phyloP scores from a whole-genome alignment of 2,329 filamentous ascomycete species.

The Venturia nashicola region DNA sequence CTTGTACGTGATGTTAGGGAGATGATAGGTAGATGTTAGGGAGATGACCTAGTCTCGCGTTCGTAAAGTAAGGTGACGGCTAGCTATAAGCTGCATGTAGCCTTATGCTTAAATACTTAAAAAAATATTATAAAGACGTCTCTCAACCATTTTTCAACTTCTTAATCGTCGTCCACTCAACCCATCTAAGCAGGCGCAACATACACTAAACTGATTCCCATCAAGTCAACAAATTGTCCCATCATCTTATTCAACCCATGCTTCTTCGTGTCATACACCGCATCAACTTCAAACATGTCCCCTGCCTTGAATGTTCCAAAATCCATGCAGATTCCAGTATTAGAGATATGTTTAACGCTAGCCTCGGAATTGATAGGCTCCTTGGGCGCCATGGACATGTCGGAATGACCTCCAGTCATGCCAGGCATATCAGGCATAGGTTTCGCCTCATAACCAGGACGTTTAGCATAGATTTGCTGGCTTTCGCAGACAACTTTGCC shows the following conservation, averaged over 20 bases:
- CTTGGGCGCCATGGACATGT: not conserved
- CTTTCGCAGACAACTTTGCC: not conserved
- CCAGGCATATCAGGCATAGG: not conserved
- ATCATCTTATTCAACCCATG: slow-evolving; percentile 1
- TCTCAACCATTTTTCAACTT: too few relatives aligned
- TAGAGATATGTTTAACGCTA: slow-evolving; percentile 4
- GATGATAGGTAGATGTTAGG: too few relatives aligned
- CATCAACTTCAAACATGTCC: not conserved
- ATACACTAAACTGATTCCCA: slow-evolving; percentile 4
- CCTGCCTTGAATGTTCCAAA: not conserved
- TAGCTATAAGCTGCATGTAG: too few relatives aligned
- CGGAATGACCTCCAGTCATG: not conserved
- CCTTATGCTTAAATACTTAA: too few relatives aligned
- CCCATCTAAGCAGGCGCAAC: not conserved
- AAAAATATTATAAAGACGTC: too few relatives aligned
- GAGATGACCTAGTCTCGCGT: too few relatives aligned
- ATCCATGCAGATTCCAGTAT: not conserved
- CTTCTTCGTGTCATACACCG: not conserved
- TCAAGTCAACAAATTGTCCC: slow-evolving; percentile 1
- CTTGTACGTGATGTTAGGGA: too few relatives aligned
- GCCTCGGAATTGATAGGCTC: not conserved
- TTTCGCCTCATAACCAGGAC: not conserved
- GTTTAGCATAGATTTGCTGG: not conserved
- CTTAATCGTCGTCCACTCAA: not conserved
- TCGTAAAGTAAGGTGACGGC: too few relatives aligned